A percentile compares a stretch with the other conserved stretches of the same genome.
These are phyloP conservation scores for Chlamydomonas urium DNA, from an alignment of 139 green algal species.

Conservation along the genomic window DNA sequence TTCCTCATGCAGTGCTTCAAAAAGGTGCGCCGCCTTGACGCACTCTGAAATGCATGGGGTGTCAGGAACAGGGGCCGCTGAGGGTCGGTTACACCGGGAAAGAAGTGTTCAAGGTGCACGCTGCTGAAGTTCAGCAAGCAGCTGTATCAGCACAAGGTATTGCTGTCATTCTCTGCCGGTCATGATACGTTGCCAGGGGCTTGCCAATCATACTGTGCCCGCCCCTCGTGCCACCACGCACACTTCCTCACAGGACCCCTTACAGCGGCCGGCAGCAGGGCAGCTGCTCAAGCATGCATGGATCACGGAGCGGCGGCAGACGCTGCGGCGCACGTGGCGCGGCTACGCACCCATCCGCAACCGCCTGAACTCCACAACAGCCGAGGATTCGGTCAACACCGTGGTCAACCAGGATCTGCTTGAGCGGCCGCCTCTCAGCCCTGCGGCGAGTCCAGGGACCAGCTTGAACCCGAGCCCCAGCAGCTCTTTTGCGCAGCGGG, in stretches of 20 bases:
- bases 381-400: constrained; percentile 47
- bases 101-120: not conserved
- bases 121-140: not conserved
- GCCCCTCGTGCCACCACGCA: not conserved
- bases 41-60: not conserved
- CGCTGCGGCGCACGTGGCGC: constrained; percentile 65
- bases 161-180: too few species aligned
- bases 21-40: constrained; percentile 55
- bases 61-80: not conserved
- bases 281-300: constrained; percentile 81
- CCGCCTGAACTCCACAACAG: constrained; percentile 12
- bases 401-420: constrained; percentile 44
- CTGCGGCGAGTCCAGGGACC: too few species aligned
- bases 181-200: too few species aligned
- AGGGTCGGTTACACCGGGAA: not conserved
- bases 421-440: too few species aligned
- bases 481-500: too few species aligned
- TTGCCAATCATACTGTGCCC: too few species aligned
- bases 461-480: too few species aligned
- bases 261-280: constrained; percentile 60
- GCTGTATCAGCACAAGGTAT: not conserved
- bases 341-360: not conserved
- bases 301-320: constrained; percentile 68
- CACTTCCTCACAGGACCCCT: constrained; percentile 66
- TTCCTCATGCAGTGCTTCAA: constrained; percentile 89